Conservation (phyloP, 139 green algal genomes). For the Astrephomene gubernaculifera region DNA sequence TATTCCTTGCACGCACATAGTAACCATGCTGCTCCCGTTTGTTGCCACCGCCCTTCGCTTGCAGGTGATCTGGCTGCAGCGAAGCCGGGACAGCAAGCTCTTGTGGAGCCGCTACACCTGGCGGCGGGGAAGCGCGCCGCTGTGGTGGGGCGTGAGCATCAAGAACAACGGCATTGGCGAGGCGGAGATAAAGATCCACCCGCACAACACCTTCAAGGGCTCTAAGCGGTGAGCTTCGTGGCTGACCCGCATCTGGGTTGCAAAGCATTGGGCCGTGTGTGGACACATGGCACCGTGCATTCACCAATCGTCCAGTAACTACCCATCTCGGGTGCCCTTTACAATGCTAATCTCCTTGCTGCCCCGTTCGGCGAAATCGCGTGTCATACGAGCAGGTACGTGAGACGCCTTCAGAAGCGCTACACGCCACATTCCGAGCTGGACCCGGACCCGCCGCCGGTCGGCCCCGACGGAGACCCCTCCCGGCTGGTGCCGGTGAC, state of each 20-base stretch:
- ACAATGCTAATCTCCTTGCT: no score
- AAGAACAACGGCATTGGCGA: conserved; percentile 84
- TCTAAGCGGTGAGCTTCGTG: conserved; percentile 68
- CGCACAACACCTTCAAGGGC: conserved; percentile 84
- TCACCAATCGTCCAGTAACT: no score
- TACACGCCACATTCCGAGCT: conserved; percentile 65
- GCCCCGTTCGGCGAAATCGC: no score
- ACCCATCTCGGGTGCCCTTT: no score
- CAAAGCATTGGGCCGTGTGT: no score
- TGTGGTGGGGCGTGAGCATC: conserved; percentile 79
- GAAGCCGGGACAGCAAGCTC: not conserved
- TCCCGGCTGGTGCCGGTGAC: conserved; percentile 72
- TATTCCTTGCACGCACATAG: no score
- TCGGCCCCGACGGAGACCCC: conserved; percentile 14
- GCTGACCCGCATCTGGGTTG: no score
- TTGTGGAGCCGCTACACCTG: conserved; percentile 84
- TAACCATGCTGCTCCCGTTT: no score
- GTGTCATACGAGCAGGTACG: conserved; percentile 76
- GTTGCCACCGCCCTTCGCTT: not conserved
- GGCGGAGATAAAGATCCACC: conserved; percentile 89
- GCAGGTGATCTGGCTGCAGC: conserved; percentile 81
- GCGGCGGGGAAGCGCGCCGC: conserved; percentile 88
- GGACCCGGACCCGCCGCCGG: conserved; percentile 48
- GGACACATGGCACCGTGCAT: no score
- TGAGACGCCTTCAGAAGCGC: conserved; percentile 81